Conservation (phyloP, 768 basidiomycete species). For the Leccinellum luteum region DNA sequence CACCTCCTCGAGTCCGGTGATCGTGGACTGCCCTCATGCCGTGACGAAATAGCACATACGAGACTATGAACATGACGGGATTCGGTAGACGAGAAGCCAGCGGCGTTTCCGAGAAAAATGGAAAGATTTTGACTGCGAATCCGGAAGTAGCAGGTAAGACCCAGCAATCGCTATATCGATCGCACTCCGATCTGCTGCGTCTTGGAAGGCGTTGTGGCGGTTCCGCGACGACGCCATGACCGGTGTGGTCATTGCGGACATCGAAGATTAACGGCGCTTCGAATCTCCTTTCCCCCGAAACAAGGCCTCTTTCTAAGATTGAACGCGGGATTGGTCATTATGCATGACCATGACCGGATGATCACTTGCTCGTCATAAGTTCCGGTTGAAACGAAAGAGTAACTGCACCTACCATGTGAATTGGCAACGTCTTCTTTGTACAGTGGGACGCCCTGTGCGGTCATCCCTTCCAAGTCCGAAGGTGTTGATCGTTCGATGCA, state of each 20-base stretch:
- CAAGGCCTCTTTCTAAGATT: background rate
- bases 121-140: conserved; percentile 25
- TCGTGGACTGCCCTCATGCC: conserved; percentile 5
- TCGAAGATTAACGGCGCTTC: conserved; percentile 19
- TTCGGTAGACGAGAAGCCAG: conserved; percentile 12
- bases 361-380: background rate
- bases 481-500: background rate
- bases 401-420: background rate
- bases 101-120: conserved; percentile 25
- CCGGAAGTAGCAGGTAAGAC: conserved; percentile 26
- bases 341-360: background rate
- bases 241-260: conserved; percentile 25
- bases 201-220: conserved; percentile 28
- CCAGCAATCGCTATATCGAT: conserved; percentile 25
- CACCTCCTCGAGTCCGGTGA: background rate
- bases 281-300: conserved; percentile 11
- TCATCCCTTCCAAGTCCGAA: conserved; percentile 1
- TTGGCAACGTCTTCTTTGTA: conserved; percentile 4
- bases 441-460: background rate
- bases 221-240: conserved; percentile 22
- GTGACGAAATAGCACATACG: background rate
- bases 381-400: conserved; percentile 6
- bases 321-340: conserved; percentile 7
- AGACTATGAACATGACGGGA: conserved; percentile 1
- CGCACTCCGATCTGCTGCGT: conserved; percentile 26